Evolutionary conservation across 1,139 yeast genomes (phyloP), one percentile per base, ranked within the genome.

Genomic region (Torulaspora pretoriensis): DNA sequence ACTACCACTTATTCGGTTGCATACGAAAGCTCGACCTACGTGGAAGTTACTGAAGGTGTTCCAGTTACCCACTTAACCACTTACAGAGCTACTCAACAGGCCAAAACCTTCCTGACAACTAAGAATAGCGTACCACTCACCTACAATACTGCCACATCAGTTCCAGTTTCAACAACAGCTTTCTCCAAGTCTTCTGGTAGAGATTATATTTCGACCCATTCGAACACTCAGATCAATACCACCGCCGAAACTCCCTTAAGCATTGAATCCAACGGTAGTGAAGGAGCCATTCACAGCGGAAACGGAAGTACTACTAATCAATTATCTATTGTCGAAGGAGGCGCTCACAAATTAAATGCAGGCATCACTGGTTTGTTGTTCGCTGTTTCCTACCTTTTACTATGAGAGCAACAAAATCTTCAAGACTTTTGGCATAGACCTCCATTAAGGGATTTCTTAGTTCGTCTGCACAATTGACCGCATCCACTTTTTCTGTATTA

Each of bases 281-380:
- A 17, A 4, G 19, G 19, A 17, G 19, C 19, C 19, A 17, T 4
- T n/a, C 31, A 28, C 12, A 28, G 17, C 16, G 31, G 31, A 13
- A 3, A 17, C 16, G 10, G 17, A 12, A 37, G 28, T 23, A 13
- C 40, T 10, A 29, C 26, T 30, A 8, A 23, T 6, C 22, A 9
- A 14, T 6, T 12, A 6, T 27, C 35, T 8, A 12, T 22, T 8
- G 30, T 29, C 22, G 35, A 29, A 24, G 40, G 40, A 9, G 23
- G 23, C 6, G 40, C 40, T 12, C 22, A 29, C 34, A 37, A 26
- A 37, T 22, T 37, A 29, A 31, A 27, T 30, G 35, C 40, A 22
- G 40, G 40, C n/a, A 9, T 37, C 12, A 22, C 40, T 23, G 40
- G 40, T 26, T 26, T 37, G 28, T 31, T 30, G 13, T 16, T 37